These are phyloP conservation scores for Candida berthetii DNA, from an alignment of 805 yeast species.

Conservation along the genomic window DNA sequence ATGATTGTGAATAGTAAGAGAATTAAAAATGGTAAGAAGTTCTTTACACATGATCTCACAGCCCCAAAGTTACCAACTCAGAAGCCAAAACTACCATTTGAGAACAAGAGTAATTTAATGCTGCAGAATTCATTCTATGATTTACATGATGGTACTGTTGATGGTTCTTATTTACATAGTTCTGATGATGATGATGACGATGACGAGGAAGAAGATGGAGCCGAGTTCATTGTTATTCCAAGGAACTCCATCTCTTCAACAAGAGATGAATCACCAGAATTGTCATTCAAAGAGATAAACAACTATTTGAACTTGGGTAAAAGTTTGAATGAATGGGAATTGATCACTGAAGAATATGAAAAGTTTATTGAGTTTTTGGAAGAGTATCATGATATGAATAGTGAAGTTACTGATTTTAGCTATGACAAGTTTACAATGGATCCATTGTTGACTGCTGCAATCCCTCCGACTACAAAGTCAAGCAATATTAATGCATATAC, in stretches of 20 bases:
- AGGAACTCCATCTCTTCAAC: slow-evolving; percentile 2
- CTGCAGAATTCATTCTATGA: neutral
- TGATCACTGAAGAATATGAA: slow-evolving; percentile 12
- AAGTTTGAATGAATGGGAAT: slow-evolving; percentile 46
- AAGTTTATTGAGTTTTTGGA: slow-evolving; percentile 1
- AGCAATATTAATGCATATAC: neutral
- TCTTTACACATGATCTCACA: neutral
- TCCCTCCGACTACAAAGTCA: slow-evolving; percentile 6
- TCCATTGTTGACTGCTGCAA: slow-evolving; percentile 10
- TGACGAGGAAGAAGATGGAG: slow-evolving; percentile 10
- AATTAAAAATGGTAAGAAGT: neutral
- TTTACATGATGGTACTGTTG: slow-evolving; percentile 1
- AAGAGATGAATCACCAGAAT: neutral
- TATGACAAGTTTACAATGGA: slow-evolving; percentile 6
- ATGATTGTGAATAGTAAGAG: slow-evolving; percentile 15
- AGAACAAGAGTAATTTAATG: neutral
- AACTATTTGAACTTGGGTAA: slow-evolving; percentile 33
- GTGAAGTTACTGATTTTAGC: neutral
- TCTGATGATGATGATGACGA: slow-evolving; percentile 7
- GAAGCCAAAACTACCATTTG: slow-evolving; percentile 11
- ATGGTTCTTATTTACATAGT: slow-evolving; percentile 1
- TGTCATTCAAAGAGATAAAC: slow-evolving; percentile 7
- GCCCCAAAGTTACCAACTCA: neutral
- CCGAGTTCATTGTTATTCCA: slow-evolving; percentile 7
- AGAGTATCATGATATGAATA: neutral